Evolutionary conservation across 106 monocot genomes (phyloP).

Genomic region (Dactylorhiza incarnata): DNA sequence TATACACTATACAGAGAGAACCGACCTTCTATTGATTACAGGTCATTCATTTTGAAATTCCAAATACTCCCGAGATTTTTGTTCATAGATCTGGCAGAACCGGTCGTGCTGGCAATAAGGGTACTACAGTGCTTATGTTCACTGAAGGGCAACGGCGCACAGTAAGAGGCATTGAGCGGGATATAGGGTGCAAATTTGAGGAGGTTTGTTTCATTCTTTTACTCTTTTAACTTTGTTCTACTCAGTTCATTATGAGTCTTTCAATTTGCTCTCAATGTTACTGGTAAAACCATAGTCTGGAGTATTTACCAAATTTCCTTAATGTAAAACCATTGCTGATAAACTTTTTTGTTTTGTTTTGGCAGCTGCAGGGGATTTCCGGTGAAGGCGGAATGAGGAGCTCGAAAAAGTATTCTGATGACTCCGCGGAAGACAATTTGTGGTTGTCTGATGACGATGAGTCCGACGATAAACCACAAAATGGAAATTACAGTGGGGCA

Average conservation of each 20-base stretch:
- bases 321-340: background rate
- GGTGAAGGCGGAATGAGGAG: conserved; percentile 5
- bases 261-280: background rate
- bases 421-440: background rate
- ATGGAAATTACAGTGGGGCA: conserved; percentile 10
- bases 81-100: conserved; percentile 47
- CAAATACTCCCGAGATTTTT: conserved; percentile 34
- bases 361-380: conserved; percentile 20
- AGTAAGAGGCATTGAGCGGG: conserved; percentile 27
- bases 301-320: too few species aligned
- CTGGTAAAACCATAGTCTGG: too few species aligned
- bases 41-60: conserved; percentile 46
- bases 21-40: conserved; percentile 9
- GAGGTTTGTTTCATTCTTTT: conserved; percentile 9
- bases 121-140: conserved; percentile 37
- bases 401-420: conserved; percentile 1
- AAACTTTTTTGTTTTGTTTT: conserved; percentile 5
- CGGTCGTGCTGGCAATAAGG: conserved; percentile 45
- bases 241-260: background rate
- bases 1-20: background rate
- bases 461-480: background rate
- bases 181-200: conserved; percentile 28
- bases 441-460: background rate
- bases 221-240: background rate
- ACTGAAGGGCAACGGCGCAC: conserved; percentile 25